Conservation (phyloP, 768 basidiomycete genomes). For the Lentinula lateritia region DNA sequence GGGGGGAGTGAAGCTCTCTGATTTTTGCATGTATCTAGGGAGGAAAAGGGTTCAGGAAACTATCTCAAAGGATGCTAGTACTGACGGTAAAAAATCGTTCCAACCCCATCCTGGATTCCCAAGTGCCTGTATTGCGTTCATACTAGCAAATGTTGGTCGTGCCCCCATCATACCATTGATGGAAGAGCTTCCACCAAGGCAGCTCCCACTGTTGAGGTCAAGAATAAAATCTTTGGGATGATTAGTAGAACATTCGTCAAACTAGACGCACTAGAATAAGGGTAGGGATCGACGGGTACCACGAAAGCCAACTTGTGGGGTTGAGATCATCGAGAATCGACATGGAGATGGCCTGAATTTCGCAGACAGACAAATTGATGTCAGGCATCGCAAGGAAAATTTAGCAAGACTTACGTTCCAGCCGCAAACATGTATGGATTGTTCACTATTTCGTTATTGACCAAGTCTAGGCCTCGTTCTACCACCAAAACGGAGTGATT, state of each 20-base stretch:
- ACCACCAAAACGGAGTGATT: slow-evolving; percentile 15
- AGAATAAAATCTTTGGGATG: not conserved
- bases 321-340: not conserved
- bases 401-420: not conserved
- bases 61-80: not conserved
- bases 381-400: not conserved
- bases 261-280: slow-evolving; percentile 4
- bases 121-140: slow-evolving; percentile 12
- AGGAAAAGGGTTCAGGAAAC: not conserved
- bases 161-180: slow-evolving; percentile 22
- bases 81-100: slow-evolving; percentile 21
- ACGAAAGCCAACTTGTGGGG: slow-evolving; percentile 11
- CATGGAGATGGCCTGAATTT: slow-evolving; percentile 6
- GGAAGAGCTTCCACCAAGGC: slow-evolving; percentile 20
- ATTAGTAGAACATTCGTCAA: not conserved
- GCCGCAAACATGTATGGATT: slow-evolving; percentile 6
- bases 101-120: slow-evolving; percentile 24
- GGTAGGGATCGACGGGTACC: not conserved
- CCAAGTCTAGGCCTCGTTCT: slow-evolving; percentile 23
- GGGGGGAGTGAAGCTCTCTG: slow-evolving; percentile 12
- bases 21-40: slow-evolving; percentile 13
- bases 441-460: slow-evolving; percentile 7
- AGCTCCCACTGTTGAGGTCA: slow-evolving; percentile 9
- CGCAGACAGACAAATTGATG: not conserved
- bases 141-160: slow-evolving; percentile 12